Conservation (phyloP, 2,329 filamentous ascomycete genomes). For the Fonsecaea multimorphosa region DNA sequence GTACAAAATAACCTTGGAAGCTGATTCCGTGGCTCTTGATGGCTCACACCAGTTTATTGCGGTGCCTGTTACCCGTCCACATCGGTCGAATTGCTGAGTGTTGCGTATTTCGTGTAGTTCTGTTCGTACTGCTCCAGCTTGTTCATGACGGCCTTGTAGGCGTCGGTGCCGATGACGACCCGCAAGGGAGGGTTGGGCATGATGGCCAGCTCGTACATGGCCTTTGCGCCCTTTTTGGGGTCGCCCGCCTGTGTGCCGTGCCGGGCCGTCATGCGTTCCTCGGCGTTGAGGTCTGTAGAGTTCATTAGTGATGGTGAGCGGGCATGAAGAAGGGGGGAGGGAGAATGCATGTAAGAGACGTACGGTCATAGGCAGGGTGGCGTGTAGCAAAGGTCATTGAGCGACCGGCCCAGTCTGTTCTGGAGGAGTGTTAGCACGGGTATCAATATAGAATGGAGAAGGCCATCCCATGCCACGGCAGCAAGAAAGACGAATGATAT, state of each 20-base stretch:
- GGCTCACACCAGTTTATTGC: background rate
- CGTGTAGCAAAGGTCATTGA: slow-evolving; percentile 36
- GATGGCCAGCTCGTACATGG: slow-evolving; percentile 43
- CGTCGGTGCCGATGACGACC: slow-evolving; percentile 37
- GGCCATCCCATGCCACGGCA: background rate
- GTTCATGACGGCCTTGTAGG: slow-evolving; percentile 37
- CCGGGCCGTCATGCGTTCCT: slow-evolving; percentile 36
- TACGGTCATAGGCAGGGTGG: slow-evolving; percentile 39
- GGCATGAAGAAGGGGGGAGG: background rate
- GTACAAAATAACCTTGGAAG: background rate
- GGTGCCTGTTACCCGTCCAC: slow-evolving; percentile 32
- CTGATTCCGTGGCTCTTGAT: background rate
- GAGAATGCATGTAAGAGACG: slow-evolving; percentile 6
- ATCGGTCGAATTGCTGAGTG: slow-evolving; percentile 36
- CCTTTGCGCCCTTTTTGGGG: slow-evolving; percentile 42
- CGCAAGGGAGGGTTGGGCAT: slow-evolving; percentile 37
- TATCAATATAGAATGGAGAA: background rate
- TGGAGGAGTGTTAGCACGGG: slow-evolving; percentile 2
- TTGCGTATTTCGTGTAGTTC: slow-evolving; percentile 37
- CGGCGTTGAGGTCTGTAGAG: slow-evolving; percentile 35
- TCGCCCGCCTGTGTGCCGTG: slow-evolving; percentile 43
- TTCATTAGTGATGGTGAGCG: background rate
- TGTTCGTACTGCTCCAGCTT: slow-evolving; percentile 38
- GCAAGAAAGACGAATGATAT: background rate
- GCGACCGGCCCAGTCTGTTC: slow-evolving; percentile 40